Evolutionary conservation across 2,329 filamentous ascomycete species (phyloP).

Genomic region (Cercospora janseana): DNA sequence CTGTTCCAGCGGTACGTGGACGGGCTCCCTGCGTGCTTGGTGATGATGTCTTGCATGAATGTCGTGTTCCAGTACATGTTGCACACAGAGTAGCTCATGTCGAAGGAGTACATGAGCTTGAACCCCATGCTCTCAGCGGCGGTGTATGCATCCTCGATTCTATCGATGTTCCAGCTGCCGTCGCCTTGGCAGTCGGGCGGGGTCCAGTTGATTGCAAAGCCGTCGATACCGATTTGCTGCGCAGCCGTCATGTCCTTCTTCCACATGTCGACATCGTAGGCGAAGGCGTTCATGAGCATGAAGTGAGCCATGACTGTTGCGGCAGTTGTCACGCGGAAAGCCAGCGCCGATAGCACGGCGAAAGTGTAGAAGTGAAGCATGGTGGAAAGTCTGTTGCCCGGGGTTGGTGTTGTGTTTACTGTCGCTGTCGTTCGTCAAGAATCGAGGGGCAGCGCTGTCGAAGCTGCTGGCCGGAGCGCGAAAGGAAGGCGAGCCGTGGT

Average conservation of each 20-base stretch:
- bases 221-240: constrained; percentile 39
- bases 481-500: constrained; percentile 12
- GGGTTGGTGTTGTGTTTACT: constrained; percentile 3
- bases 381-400: constrained; percentile 12
- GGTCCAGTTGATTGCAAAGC: constrained; percentile 42
- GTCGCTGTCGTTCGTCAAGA: constrained; percentile 12
- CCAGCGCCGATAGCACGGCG: constrained; percentile 28
- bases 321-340: constrained; percentile 31
- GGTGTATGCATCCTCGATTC: constrained; percentile 39
- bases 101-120: constrained; percentile 42
- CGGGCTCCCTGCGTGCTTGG: constrained; percentile 35
- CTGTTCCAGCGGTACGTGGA: constrained; percentile 40
- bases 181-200: constrained; percentile 38
- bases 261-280: constrained; percentile 38
- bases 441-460: constrained; percentile 16
- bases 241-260: constrained; percentile 37
- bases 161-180: constrained; percentile 37
- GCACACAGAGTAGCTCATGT: constrained; percentile 41
- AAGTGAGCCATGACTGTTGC: constrained; percentile 39
- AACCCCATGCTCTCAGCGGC: constrained; percentile 38
- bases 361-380: constrained; percentile 25
- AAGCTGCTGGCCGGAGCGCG: constrained; percentile 17
- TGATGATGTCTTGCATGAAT: constrained; percentile 38
- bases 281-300: constrained; percentile 40
- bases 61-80: constrained; percentile 40